A percentile compares a stretch with the other conserved stretches of the same genome.
phyloP scores from a whole-genome alignment of 2,329 filamentous ascomycete species.

The Pseudogymnoascus sp. region DNA sequence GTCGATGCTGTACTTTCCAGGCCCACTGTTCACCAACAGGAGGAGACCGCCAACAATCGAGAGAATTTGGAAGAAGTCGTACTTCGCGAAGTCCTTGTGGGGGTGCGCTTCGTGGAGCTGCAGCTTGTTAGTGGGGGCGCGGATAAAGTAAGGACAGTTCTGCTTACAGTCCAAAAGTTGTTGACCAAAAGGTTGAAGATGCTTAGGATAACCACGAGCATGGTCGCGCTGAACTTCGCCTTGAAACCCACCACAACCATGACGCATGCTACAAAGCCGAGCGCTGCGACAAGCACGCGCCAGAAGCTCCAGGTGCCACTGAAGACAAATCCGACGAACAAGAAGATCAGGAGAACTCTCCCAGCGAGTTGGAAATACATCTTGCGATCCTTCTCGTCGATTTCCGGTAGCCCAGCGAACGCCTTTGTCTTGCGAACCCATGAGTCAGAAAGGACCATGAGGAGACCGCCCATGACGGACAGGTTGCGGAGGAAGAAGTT shows the following conservation, averaged over 20 bases:
- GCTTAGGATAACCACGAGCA: constrained; percentile 90
- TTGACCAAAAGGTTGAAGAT: constrained; percentile 96
- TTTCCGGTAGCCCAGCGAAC: constrained; percentile 83
- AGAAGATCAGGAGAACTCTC: constrained; percentile 90
- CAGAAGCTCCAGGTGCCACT: constrained; percentile 88
- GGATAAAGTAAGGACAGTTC: background rate
- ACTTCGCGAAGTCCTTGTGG: constrained; percentile 99
- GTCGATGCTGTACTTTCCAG: constrained; percentile 94
- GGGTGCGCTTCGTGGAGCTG: constrained; percentile 96
- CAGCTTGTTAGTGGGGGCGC: constrained; percentile 17
- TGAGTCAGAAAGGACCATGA: constrained; percentile 97
- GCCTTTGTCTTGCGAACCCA: constrained; percentile 98
- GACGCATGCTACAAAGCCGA: constrained; percentile 85
- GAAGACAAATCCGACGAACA: constrained; percentile 95
- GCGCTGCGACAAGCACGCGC: constrained; percentile 73
- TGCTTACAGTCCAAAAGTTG: constrained; percentile 98
- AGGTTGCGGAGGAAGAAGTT: constrained; percentile 99
- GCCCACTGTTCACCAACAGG: constrained; percentile 96
- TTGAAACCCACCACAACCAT: constrained; percentile 99
- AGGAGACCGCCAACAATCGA: constrained; percentile 96
- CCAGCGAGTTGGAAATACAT: constrained; percentile 99
- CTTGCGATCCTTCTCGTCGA: constrained; percentile 99
- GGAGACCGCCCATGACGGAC: constrained; percentile 89
- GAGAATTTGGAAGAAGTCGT: constrained; percentile 99
- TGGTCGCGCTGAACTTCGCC: constrained; percentile 96